Evolutionary conservation across 2,329 filamentous ascomycete species (phyloP).

Genomic region (Clarireedia monteithiana): DNA sequence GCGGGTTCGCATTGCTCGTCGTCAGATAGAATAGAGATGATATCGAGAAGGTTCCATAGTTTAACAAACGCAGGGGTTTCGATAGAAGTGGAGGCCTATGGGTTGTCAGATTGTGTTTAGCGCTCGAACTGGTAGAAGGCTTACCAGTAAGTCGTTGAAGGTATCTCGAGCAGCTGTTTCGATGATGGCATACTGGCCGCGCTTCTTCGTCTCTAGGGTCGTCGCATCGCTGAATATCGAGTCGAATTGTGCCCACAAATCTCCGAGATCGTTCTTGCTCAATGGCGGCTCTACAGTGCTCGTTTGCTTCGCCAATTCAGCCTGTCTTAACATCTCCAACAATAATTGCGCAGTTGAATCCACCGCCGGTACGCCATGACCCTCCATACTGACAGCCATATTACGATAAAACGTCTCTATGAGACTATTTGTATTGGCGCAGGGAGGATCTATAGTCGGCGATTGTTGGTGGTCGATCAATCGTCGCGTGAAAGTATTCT

Average conservation of each 20-base stretch:
- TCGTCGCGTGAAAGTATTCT: background rate
- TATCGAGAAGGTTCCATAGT: slow-evolving; percentile 90
- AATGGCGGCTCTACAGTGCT: slow-evolving; percentile 66
- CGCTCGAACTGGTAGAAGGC: slow-evolving; percentile 29
- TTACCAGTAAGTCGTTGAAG: slow-evolving; percentile 73
- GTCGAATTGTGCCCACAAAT: slow-evolving; percentile 39
- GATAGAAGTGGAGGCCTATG: slow-evolving; percentile 66
- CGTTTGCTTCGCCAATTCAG: slow-evolving; percentile 49
- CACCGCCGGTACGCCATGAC: slow-evolving; percentile 45
- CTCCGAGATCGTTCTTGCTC: slow-evolving; percentile 56
- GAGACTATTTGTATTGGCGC: background rate
- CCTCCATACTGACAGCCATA: slow-evolving; percentile 37
- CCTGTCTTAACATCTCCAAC: slow-evolving; percentile 49
- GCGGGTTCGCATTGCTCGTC: slow-evolving; percentile 70
- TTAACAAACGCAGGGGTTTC: slow-evolving; percentile 70
- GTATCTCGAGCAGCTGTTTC: slow-evolving; percentile 77
- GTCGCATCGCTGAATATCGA: slow-evolving; percentile 32
- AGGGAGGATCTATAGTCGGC: background rate
- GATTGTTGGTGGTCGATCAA: background rate
- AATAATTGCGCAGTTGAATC: slow-evolving; percentile 47
- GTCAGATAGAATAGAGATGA: slow-evolving; percentile 83
- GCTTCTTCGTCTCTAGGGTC: slow-evolving; percentile 30
- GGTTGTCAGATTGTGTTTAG: slow-evolving; percentile 29
- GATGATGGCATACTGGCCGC: slow-evolving; percentile 55
- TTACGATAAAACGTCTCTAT: background rate